Base-by-base conservation (phyloP, 2,329 filamentous ascomycete species). In the Alternaria triticina region DNA sequence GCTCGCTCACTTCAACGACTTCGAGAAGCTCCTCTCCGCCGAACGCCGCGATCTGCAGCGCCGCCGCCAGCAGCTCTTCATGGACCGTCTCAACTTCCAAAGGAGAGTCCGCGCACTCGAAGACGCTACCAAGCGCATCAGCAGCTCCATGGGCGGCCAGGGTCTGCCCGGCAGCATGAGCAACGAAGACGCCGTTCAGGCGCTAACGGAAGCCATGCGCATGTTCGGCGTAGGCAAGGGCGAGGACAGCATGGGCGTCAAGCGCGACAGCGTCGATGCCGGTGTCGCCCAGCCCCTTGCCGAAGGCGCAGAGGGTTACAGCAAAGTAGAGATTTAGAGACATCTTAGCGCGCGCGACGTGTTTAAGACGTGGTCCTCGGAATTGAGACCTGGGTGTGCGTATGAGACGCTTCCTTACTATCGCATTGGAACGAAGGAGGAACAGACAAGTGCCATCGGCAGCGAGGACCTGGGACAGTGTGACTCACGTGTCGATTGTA, bases 31-130 rank as follows among this genome's bases (percentile, higher is more conserved):
- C 47, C 86, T 99, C 54, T 92, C 96, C 73, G 93, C 94, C 6
- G 96, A 99, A 83, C 90, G 95, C 63, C 89, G 94, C 64, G 96
- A 99, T 80, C 86, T 99, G 22, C 96, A 99, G 81, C 89, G 94
- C 61, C 93, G 92, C 44, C 89, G 95, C 28, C 94, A 98, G 79
- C 92, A 97, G 79, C 87, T 99, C 17, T 97, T 98, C 85, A 84
- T 98, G 40, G 96, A 99, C 79, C 89, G 96, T 23, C 85, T 99
- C 54, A 88, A 91, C 3, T 97, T 98, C 83, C 94, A 96, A 84
- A 91, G 91, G 80, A 88, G 94, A 57, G 91, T 97, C 25, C 88
- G 90, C 57, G 91, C 94, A 66, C 91, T 94, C 0, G 93, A 97
- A 81, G 90, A 93, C 49, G 86, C 86, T 0, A 84, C 97, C n/a